Conservation (phyloP, 257 asterid genomes). For the Primulina tabacum region DNA sequence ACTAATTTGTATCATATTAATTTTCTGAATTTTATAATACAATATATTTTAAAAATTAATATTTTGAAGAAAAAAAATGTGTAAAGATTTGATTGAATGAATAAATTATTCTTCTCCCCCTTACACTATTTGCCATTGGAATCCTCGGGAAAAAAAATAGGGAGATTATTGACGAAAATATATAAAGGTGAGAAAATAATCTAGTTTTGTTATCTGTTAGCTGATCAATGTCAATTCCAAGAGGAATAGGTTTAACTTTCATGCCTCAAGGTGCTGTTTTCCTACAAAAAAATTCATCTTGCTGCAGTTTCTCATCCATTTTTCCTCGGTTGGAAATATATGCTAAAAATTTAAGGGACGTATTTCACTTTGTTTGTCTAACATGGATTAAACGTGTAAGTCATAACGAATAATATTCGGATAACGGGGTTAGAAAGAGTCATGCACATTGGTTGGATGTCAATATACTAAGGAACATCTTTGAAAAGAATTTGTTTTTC, state of each 20-base stretch:
- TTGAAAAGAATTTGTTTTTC: background rate
- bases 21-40: too few relatives aligned
- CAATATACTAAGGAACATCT: background rate
- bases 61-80: too few relatives aligned
- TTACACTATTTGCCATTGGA: background rate
- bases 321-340: background rate
- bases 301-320: constrained; percentile 14
- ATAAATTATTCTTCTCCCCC: too few relatives aligned
- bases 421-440: background rate
- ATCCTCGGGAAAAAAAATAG: background rate
- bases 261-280: constrained; percentile 6
- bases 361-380: background rate
- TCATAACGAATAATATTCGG: background rate
- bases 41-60: too few relatives aligned
- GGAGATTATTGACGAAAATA: constrained; percentile 14
- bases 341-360: background rate
- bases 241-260: background rate
- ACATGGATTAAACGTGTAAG: background rate
- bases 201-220: background rate
- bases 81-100: too few relatives aligned
- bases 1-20: too few relatives aligned
- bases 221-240: background rate
- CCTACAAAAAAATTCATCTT: constrained; percentile 12
- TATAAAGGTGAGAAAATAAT: background rate
- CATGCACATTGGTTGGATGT: background rate